Conservation (phyloP, 2,329 filamentous ascomycete genomes). For the Byssoonygena ceratinophila region DNA sequence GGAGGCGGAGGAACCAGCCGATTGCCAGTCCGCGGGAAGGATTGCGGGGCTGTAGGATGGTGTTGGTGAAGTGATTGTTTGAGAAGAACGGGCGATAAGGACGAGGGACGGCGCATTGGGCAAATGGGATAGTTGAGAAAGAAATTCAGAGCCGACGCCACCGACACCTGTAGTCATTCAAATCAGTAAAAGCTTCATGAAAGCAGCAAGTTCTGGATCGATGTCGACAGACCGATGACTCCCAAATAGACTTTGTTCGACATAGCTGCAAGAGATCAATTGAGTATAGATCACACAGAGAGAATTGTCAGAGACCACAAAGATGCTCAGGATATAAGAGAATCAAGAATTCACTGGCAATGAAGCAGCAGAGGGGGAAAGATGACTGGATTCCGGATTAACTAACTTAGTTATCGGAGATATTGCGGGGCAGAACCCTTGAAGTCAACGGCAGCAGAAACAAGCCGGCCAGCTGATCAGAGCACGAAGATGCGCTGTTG, state of each 20-base stretch:
- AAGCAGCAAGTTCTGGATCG: neutral
- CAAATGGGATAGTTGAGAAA: constrained; percentile 65
- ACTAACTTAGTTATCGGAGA: no score
- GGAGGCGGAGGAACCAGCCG: constrained; percentile 52
- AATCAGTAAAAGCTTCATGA: constrained; percentile 13
- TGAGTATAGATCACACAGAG: neutral
- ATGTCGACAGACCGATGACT: constrained; percentile 29
- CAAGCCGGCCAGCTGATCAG: no score
- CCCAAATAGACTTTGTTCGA: constrained; percentile 33
- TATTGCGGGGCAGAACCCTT: no score
- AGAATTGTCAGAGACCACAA: neutral
- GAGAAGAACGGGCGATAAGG: constrained; percentile 77
- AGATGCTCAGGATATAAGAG: neutral
- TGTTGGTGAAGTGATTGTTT: constrained; percentile 63
- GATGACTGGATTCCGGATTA: neutral
- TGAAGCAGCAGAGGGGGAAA: neutral
- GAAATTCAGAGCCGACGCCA: constrained; percentile 85
- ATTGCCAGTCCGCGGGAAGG: constrained; percentile 47
- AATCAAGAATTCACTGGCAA: neutral
- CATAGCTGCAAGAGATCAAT: constrained; percentile 20
- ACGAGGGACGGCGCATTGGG: constrained; percentile 63
- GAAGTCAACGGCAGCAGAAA: no score
- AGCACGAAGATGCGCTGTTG: no score
- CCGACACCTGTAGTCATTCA: constrained; percentile 56
- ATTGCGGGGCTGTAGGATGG: constrained; percentile 56